Evolutionary conservation across 2,329 filamentous ascomycete species (phyloP), one percentile per base, ranked within the genome.

Genomic region (Apiospora hydei): DNA sequence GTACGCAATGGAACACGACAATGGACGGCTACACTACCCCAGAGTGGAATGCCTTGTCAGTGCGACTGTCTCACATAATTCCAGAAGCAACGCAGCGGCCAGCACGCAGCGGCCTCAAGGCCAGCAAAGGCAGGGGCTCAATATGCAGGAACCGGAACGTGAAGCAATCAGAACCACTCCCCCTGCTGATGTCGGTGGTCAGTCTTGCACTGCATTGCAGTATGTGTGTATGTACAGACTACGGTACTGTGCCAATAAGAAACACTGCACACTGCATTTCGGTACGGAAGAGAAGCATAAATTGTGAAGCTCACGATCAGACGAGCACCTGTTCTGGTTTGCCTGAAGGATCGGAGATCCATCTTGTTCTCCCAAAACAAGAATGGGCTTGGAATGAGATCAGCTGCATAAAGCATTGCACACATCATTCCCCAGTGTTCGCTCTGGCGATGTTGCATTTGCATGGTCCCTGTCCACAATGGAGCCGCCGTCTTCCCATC

Each of bases 81-180:
- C 57, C 57, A 64, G 57, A 64, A 64, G 34, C 30, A 64, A 64
- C 57, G 57, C 57, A 41, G 13, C 57, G n/a, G 13, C 49, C 47
- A 10, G 51, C 51, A 57, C 26, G 51, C 26, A 18, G 51, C 51
- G 34, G 6, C 34, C 34, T 34, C n/a, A n/a, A n/a, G n/a, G n/a
- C n/a, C n/a, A n/a, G n/a, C n/a, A 8, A 5, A 26, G n/a, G 49
- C 49, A 64, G 57, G 53, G 53, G 34, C 57, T 41, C 30, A 10
- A 41, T 64, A 38, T 64, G 57, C 57, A 64, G 57, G 57, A 64
- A 64, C 57, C 57, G 57, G 57, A 64, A 64, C 57, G 57, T 41
- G 57, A 64, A 64, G 57, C 57, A 64, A 41, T 41, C 30, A 34
- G 57, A 64, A 41, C 34, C 34, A 64, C 57, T 4, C 34, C 57